Evolutionary conservation across 768 basidiomycete species (phyloP).

Genomic region (Lentinula sp.): DNA sequence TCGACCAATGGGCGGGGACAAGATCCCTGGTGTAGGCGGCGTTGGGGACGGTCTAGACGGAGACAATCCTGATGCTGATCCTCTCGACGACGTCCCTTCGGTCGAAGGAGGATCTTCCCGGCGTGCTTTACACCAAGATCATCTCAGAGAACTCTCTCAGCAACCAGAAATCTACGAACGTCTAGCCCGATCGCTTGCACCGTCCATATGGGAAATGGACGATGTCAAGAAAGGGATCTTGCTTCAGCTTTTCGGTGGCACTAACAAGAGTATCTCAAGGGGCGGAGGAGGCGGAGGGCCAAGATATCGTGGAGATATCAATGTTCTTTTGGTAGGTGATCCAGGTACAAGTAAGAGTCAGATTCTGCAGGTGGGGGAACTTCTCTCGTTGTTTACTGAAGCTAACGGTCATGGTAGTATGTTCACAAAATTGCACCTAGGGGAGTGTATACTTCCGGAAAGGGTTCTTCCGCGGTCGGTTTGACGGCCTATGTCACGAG

Average conservation of each 20-base stretch:
- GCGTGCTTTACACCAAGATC: slow-evolving; percentile 74
- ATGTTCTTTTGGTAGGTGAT: slow-evolving; percentile 94
- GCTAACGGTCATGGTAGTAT: slow-evolving; percentile 48
- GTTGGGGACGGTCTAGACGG: slow-evolving; percentile 52
- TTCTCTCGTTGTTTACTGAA: neutral
- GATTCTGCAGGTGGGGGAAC: slow-evolving; percentile 66
- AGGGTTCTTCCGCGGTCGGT: slow-evolving; percentile 98
- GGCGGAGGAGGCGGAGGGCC: slow-evolving; percentile 97
- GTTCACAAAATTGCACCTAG: slow-evolving; percentile 98
- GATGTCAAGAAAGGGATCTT: slow-evolving; percentile 99
- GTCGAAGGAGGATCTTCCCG: slow-evolving; percentile 38
- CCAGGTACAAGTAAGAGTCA: slow-evolving; percentile 97
- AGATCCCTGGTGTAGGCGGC: slow-evolving; percentile 63
- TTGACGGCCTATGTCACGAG: slow-evolving; percentile 97
- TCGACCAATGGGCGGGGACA: slow-evolving; percentile 61
- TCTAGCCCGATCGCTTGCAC: slow-evolving; percentile 80
- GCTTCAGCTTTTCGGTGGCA: slow-evolving; percentile 94
- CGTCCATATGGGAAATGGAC: slow-evolving; percentile 97
- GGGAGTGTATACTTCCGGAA: slow-evolving; percentile 96
- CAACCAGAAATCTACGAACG: slow-evolving; percentile 83
- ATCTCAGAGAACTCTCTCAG: slow-evolving; percentile 65
- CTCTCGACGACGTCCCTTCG: slow-evolving; percentile 51
- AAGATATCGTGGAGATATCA: slow-evolving; percentile 96
- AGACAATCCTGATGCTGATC: neutral
- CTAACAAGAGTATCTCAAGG: slow-evolving; percentile 89